Conservation (phyloP, 2,329 filamentous ascomycete species). For the Aspergillus luchuensis region DNA sequence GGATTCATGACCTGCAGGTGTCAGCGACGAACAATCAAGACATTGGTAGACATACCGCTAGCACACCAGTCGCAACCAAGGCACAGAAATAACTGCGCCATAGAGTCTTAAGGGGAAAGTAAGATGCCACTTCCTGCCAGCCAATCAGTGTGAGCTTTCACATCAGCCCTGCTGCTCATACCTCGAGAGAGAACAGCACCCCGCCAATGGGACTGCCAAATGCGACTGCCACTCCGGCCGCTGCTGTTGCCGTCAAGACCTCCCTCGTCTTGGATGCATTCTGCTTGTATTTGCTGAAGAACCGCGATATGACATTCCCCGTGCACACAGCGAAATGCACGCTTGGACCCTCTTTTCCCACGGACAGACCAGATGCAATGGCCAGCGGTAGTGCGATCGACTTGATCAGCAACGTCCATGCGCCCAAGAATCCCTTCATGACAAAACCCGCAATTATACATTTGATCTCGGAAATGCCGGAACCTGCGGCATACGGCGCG, state of each 20-base stretch:
- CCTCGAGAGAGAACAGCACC: conserved; percentile 90
- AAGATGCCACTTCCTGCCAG: conserved; percentile 80
- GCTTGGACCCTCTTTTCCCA: conserved; percentile 95
- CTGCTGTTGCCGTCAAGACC: conserved; percentile 90
- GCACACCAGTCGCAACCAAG: conserved; percentile 85
- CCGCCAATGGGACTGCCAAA: conserved; percentile 98
- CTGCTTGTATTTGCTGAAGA: conserved; percentile 88
- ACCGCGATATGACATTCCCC: conserved; percentile 89
- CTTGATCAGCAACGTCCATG: conserved; percentile 91
- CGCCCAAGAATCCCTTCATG: conserved; percentile 96
- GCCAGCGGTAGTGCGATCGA: conserved; percentile 86
- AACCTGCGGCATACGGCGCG: conserved; percentile 93
- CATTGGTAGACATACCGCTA: conserved; percentile 59
- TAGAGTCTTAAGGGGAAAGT: conserved; percentile 95
- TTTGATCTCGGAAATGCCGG: conserved; percentile 98
- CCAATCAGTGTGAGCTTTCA: conserved; percentile 18
- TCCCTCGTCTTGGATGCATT: conserved; percentile 95
- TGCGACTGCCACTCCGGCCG: conserved; percentile 91
- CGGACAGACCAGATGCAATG: conserved; percentile 89
- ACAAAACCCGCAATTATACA: conserved; percentile 98
- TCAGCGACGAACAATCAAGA: not conserved
- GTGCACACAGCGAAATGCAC: conserved; percentile 99
- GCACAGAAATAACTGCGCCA: conserved; percentile 99
- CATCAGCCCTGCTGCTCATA: conserved; percentile 24
- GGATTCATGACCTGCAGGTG: conserved; percentile 78